Conservation (phyloP, 176 grass and related monocot genomes). For the Oryza meridionalis region DNA sequence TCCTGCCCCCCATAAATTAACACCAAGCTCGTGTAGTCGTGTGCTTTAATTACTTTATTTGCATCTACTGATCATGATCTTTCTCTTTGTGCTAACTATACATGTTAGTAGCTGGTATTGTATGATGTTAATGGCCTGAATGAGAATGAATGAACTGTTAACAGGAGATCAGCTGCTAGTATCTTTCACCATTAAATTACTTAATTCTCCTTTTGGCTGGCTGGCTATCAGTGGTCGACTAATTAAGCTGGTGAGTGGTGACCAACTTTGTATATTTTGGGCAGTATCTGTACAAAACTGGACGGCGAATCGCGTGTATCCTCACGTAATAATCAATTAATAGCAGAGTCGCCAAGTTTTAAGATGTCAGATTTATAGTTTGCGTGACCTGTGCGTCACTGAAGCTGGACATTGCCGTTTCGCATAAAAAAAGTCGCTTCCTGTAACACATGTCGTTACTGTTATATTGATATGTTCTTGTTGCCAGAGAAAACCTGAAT, state of each 20-base stretch:
- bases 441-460: background rate
- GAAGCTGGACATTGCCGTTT: background rate
- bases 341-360: background rate
- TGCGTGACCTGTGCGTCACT: background rate
- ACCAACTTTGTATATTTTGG: too few species aligned
- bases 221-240: too few species aligned
- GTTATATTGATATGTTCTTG: too few species aligned
- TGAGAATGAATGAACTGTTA: too few species aligned
- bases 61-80: background rate
- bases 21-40: background rate
- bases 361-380: background rate
- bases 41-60: background rate
- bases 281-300: background rate
- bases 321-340: background rate
- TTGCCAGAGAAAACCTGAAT: too few species aligned
- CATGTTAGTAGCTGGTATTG: background rate
- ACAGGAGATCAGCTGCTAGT: too few species aligned
- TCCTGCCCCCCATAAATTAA: background rate
- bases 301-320: background rate
- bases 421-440: background rate
- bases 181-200: too few species aligned
- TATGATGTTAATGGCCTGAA: too few species aligned
- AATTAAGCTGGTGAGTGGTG: background rate
- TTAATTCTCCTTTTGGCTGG: too few species aligned
- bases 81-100: background rate